A percentile compares a stretch with the other conserved stretches of the same genome.
phyloP scores from a whole-genome alignment of 1,284 basidiomycete species.

The Anthracocystis walkeri region DNA sequence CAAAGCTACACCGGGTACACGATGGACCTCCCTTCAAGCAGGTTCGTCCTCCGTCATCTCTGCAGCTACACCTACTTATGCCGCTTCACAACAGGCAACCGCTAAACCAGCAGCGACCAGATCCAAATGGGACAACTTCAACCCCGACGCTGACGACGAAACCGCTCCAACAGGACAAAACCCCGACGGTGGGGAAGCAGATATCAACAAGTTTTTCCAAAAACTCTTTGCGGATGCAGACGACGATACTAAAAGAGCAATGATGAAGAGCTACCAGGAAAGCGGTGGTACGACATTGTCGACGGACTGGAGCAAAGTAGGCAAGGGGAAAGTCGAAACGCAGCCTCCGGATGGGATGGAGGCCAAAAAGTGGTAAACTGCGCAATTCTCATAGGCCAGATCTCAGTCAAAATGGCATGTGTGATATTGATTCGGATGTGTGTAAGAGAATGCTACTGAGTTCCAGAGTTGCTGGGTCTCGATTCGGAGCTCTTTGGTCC shows the following conservation, averaged over 20 bases:
- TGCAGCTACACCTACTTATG: slow-evolving; percentile 21
- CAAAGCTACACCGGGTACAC: slow-evolving; percentile 46
- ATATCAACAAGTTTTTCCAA: slow-evolving; percentile 66
- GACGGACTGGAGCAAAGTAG: slow-evolving; percentile 68
- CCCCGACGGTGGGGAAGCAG: slow-evolving; percentile 36
- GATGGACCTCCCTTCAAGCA: slow-evolving; percentile 46
- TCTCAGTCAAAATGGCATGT: neutral
- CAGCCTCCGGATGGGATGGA: slow-evolving; percentile 66
- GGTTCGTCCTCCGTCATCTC: slow-evolving; percentile 4
- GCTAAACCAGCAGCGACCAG: slow-evolving; percentile 15
- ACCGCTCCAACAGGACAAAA: slow-evolving; percentile 8
- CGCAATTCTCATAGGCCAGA: neutral
- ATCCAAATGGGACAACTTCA: slow-evolving; percentile 65
- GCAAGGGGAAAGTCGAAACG: slow-evolving; percentile 38
- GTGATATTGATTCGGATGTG: neutral
- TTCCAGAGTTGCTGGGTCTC: neutral
- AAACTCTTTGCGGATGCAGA: slow-evolving; percentile 66
- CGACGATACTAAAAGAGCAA: slow-evolving; percentile 65
- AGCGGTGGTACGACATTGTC: slow-evolving; percentile 64
- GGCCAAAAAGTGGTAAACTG: slow-evolving; percentile 53
- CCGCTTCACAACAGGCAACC: slow-evolving; percentile 11
- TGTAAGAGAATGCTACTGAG: slow-evolving; percentile 11
- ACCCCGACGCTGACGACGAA: slow-evolving; percentile 50
- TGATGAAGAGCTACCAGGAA: slow-evolving; percentile 68
- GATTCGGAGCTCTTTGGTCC: slow-evolving; percentile 5